phyloP scores from a whole-genome alignment of 179 eudicot genomes.

The Amaranthus tricolor region DNA sequence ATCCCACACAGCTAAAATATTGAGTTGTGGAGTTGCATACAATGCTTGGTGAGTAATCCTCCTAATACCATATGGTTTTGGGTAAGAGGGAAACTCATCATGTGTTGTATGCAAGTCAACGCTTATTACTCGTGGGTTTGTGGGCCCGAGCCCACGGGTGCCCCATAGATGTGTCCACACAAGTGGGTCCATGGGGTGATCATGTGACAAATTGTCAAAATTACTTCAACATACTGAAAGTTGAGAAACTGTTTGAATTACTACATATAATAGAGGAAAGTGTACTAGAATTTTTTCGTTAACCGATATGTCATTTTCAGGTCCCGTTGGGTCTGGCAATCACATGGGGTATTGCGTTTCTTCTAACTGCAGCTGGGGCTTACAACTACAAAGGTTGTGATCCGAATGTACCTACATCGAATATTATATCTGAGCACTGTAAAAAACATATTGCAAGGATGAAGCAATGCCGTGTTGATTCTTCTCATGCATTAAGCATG shows the following conservation, averaged over 20 bases:
- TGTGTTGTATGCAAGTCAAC: no score
- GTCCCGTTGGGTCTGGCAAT: slow-evolving; percentile 91
- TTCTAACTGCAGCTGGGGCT: slow-evolving; percentile 88
- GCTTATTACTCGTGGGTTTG: no score
- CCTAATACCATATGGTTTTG: no score
- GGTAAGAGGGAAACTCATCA: no score
- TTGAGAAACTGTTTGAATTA: not conserved
- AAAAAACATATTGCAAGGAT: slow-evolving; percentile 69
- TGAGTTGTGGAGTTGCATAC: no score
- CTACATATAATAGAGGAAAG: not conserved
- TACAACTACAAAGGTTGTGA: slow-evolving; percentile 87
- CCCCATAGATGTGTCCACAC: no score
- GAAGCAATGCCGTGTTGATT: slow-evolving; percentile 85
- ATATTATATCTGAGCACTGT: slow-evolving; percentile 77
- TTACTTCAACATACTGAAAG: not conserved
- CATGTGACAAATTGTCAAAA: not conserved
- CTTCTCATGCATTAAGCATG: slow-evolving; percentile 76
- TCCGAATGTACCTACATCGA: slow-evolving; percentile 72
- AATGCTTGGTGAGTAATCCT: no score
- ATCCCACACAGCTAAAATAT: no score
- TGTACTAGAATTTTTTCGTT: not conserved
- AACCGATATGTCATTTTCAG: slow-evolving; percentile 30
- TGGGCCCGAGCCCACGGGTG: no score
- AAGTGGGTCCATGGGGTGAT: no score
- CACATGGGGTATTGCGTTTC: slow-evolving; percentile 84